Base-by-base conservation (phyloP, 306 rosid genomes). In the Fragaria nilgerrensis region DNA sequence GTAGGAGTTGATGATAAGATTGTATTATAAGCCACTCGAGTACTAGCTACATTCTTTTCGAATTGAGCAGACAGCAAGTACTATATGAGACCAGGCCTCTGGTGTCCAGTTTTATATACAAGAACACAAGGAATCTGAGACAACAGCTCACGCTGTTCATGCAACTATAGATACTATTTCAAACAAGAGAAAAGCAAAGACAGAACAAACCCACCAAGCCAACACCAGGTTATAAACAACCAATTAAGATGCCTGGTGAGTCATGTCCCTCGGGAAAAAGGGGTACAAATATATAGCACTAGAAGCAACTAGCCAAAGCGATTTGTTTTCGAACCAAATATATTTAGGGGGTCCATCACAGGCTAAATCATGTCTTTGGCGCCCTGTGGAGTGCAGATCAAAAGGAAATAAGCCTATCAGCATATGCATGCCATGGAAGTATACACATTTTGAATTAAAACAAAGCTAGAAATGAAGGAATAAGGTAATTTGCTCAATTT, bases 131-230 rank as follows among this genome's bases (percentile, higher is more conserved):
- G 89, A 86, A 86, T 86, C 81, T 62, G 39, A 62, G 63, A 61
- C 74, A 83, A 83, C 83, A 83, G 85, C 85, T 80, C 87, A 83
- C 75, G 83, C 83, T 32, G 85, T 83, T 80, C 87, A 83, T 77
- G 83, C 83, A 41, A 75, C 39, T 27, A 59, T 77, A 67, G 79
- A 41, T 78, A 71, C 81, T 81, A 68, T 73, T 73, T 80, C 66
- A 61, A 27, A 25, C 66, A 61, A 61, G 32, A 61, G 32, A 62
- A 20, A 61, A 61, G 32, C 34, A 23, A 29, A 32, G 22, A 44
- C 55, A 48, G 36, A 20, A 69, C 68, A 15, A 65, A 14, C 68
- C 69, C 71, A 36, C 66, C 29, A 29, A n/a, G 68, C 16, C 67
- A 59, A 64, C 66, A 32, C 77, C 19, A 74, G 19, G 58, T 27